Conservation (phyloP, 192 early-diverging fungal genomes). For the Powellomyces hirtus region DNA sequence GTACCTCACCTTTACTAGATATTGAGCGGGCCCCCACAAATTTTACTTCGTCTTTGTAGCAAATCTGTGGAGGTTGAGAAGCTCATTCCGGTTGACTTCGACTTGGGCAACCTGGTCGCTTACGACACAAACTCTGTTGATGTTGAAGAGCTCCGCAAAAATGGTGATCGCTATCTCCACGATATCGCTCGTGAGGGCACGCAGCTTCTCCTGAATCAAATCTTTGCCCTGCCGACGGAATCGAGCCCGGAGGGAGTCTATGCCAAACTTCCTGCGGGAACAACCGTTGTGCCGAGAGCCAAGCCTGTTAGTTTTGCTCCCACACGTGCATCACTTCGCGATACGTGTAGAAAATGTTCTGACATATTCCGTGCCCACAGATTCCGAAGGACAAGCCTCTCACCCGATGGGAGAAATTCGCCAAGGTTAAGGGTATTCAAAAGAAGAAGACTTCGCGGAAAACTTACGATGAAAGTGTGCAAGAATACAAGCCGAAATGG, state of each 20-base stretch:
- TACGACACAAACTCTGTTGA: conserved; percentile 84
- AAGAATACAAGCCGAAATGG: conserved; percentile 84
- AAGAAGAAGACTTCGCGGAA: conserved; percentile 75
- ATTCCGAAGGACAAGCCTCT: conserved; percentile 83
- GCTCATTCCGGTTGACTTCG: conserved; percentile 79
- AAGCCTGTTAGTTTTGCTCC: conserved; percentile 73
- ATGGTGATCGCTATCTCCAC: conserved; percentile 15
- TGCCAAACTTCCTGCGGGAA: conserved; percentile 71
- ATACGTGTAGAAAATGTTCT: no score
- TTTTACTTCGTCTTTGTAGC: conserved; percentile 21
- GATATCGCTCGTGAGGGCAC: conserved; percentile 57
- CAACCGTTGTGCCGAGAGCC: conserved; percentile 76
- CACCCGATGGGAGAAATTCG: conserved; percentile 99
- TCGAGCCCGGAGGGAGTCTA: conserved; percentile 71
- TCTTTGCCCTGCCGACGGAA: conserved; percentile 75
- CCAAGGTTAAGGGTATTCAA: conserved; percentile 91
- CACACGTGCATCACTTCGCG: no score
- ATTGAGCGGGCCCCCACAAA: background rate
- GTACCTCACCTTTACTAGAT: no score
- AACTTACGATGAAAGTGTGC: conserved; percentile 76
- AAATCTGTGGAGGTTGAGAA: conserved; percentile 79
- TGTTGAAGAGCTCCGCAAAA: conserved; percentile 31
- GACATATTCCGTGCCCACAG: no score
- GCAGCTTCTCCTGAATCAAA: conserved; percentile 84
- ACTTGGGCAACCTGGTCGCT: conserved; percentile 78